Conservation (phyloP, 176 grass and related monocot genomes). For the Tuctoria greenei region DNA sequence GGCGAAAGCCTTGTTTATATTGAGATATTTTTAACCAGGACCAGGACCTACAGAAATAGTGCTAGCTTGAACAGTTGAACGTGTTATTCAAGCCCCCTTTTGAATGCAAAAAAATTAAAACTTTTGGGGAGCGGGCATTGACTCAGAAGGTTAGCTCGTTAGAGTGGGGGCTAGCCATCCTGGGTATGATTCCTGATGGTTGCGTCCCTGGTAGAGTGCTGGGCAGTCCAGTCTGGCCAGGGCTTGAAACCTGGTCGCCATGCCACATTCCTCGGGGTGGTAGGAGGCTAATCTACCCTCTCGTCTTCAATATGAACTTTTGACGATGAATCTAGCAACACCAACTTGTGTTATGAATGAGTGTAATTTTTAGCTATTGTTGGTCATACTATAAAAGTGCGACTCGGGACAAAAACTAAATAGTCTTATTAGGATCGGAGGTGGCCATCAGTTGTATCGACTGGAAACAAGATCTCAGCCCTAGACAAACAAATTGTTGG, state of each 20-base stretch:
- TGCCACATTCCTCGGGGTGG: too few relatives aligned
- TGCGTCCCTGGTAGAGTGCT: too few relatives aligned
- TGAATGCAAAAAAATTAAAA: too few relatives aligned
- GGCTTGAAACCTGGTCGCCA: too few relatives aligned
- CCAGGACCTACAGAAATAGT: not conserved
- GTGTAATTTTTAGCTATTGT: not conserved
- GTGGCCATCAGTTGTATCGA: not conserved
- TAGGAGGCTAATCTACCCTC: not conserved
- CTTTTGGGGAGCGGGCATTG: too few relatives aligned
- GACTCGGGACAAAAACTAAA: not conserved
- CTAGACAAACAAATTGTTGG: constrained; percentile 5
- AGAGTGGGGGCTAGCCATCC: too few relatives aligned
- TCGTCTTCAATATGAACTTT: not conserved
- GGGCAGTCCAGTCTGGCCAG: too few relatives aligned
- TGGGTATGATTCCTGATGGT: too few relatives aligned
- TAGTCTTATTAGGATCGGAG: not conserved
- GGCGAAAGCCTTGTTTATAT: not conserved
- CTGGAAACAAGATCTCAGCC: not conserved
- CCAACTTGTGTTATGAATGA: not conserved
- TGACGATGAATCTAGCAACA: not conserved
- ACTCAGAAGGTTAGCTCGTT: too few relatives aligned
- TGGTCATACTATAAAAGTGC: not conserved
- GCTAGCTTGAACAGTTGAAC: not conserved
- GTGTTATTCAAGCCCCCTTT: not conserved
- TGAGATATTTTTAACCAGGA: not conserved